These are phyloP conservation scores for Entophlyctis luteolus DNA, from an alignment of 192 early-diverging fungal genomes.

Conservation along the genomic window DNA sequence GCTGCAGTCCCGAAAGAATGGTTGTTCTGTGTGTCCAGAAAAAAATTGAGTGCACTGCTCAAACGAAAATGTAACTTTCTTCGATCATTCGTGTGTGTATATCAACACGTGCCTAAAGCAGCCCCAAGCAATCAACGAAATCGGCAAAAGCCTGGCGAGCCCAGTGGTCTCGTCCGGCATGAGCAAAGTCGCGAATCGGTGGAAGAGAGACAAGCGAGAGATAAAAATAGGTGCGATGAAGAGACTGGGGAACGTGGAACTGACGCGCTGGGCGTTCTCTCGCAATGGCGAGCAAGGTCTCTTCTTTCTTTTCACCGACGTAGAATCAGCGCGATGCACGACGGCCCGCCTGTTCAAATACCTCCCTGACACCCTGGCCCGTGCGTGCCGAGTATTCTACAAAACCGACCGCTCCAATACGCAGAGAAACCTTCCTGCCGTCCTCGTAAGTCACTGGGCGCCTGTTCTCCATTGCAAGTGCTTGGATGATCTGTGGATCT, in stretches of 20 bases:
- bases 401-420: slow-evolving; percentile 82
- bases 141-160: no score
- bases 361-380: slow-evolving; percentile 55
- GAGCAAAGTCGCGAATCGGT: no score
- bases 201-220: no score
- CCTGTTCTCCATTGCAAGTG: slow-evolving; percentile 68
- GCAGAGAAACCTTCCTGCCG: slow-evolving; percentile 73
- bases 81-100: slow-evolving; percentile 75
- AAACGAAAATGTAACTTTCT: slow-evolving; percentile 68
- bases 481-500: slow-evolving; percentile 71
- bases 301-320: no score
- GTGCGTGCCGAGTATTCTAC: slow-evolving; percentile 89
- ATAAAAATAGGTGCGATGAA: no score
- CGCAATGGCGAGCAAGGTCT: no score
- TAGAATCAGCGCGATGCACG: no score
- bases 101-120: slow-evolving; percentile 82
- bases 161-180: no score
- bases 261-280: no score
- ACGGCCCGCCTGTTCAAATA: slow-evolving; percentile 11
- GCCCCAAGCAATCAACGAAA: no score
- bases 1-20: no score
- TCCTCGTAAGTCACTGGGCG: slow-evolving; percentile 61
- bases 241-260: no score
- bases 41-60: slow-evolving; percentile 48
- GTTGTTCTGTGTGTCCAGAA: slow-evolving; percentile 38